Evolutionary conservation across 192 early-diverging fungal genomes (phyloP).

Genomic region (Helicostylum pulchrum): DNA sequence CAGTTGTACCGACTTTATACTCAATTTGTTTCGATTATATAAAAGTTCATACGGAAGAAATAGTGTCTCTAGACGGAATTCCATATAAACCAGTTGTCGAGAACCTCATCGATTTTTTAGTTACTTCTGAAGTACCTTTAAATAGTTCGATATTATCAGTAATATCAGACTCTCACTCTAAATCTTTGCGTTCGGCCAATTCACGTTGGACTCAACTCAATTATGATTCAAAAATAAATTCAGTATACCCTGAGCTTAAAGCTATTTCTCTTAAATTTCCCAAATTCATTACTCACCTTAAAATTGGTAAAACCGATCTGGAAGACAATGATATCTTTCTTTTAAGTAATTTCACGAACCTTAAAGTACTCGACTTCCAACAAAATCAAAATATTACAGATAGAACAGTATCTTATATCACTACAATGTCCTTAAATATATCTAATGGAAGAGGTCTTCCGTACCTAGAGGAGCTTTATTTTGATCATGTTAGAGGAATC

Average conservation of each 20-base stretch:
- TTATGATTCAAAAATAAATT: not conserved
- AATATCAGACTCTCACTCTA: not conserved
- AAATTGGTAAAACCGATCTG: not conserved
- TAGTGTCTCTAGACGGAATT: not conserved
- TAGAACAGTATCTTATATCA: not conserved
- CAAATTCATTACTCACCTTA: not conserved
- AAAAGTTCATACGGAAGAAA: not conserved
- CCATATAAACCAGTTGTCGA: not conserved
- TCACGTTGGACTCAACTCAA: not conserved
- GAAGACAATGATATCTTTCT: constrained; percentile 1
- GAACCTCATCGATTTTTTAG: not conserved
- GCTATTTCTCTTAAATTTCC: not conserved
- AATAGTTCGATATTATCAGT: not conserved
- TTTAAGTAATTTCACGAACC: not conserved
- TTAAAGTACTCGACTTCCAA: not conserved
- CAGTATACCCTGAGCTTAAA: not conserved
- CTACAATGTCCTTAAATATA: not conserved
- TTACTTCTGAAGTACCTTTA: not conserved
- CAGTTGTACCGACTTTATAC: not conserved
- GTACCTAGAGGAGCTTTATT: not conserved
- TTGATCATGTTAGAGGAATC: not conserved
- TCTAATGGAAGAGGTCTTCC: not conserved
- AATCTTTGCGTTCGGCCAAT: not conserved
- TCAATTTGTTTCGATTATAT: not conserved
- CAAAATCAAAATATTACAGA: not conserved